phyloP scores from a whole-genome alignment of 805 yeast species.

The Helenozyma baotianmanensis region DNA sequence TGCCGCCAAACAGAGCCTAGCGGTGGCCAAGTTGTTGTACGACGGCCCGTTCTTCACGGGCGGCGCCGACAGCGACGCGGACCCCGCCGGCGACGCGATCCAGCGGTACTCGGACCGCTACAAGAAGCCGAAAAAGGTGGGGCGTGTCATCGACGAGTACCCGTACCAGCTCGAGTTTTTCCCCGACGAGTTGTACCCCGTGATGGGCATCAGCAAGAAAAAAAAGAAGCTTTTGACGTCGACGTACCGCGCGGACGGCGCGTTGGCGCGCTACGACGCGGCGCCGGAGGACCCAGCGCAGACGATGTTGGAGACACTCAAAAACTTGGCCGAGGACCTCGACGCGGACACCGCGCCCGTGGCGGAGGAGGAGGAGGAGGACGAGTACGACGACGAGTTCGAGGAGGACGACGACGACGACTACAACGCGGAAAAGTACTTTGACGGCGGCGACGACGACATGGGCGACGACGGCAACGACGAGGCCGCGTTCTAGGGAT shows the following conservation, averaged over 20 bases:
- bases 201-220: conserved; percentile 59
- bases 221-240: conserved; percentile 47
- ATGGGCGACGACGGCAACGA: conserved; percentile 60
- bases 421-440: conserved; percentile 75
- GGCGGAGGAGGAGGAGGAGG: conserved; percentile 40
- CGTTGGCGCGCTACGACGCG: conserved; percentile 31
- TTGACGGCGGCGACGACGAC: conserved; percentile 68
- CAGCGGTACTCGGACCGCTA: conserved; percentile 80
- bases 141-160: conserved; percentile 70
- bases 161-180: conserved; percentile 68
- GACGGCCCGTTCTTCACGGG: conserved; percentile 72
- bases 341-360: conserved; percentile 41
- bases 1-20: conserved; percentile 52
- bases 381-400: conserved; percentile 62
- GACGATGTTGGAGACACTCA: conserved; percentile 37
- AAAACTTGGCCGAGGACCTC: conserved; percentile 40
- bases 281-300: conserved; percentile 29
- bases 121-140: conserved; percentile 62
- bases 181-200: conserved; percentile 71
- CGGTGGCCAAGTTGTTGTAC: conserved; percentile 47
- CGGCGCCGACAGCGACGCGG: conserved; percentile 31
- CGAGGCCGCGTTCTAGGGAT: conserved; percentile 66
- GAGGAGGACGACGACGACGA: conserved; percentile 76
- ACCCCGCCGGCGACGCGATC: conserved; percentile 52
- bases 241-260: conserved; percentile 36